phyloP scores from a whole-genome alignment of 495 filamentous ascomycete species.

The Physcia stellaris region DNA sequence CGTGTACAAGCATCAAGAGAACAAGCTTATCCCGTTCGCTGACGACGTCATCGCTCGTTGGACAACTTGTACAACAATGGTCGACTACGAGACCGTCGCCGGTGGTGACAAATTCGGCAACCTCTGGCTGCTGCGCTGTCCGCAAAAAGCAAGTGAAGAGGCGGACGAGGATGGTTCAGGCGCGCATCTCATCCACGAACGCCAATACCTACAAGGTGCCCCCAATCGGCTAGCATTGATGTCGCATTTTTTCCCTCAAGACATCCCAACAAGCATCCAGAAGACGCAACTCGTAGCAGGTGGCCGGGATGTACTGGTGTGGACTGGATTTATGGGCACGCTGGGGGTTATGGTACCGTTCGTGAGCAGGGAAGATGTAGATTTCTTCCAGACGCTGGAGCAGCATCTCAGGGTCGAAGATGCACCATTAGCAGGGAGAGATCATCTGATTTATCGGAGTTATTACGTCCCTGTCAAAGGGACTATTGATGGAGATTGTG shows the following conservation, averaged over 20 bases:
- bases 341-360: conserved; percentile 89
- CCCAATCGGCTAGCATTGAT: conserved; percentile 73
- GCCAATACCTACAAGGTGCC: conserved; percentile 76
- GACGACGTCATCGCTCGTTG: conserved; percentile 82
- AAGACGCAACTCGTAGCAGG: conserved; percentile 85
- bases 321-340: conserved; percentile 89
- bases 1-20: conserved; percentile 86
- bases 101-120: conserved; percentile 98
- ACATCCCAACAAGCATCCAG: conserved; percentile 80
- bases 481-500: conserved; percentile 82
- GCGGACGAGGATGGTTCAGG: conserved; percentile 87
- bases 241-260: conserved; percentile 79
- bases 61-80: conserved; percentile 80
- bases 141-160: conserved; percentile 72
- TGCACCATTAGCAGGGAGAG: conserved; percentile 74
- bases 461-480: conserved; percentile 98
- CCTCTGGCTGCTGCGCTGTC: conserved; percentile 80
- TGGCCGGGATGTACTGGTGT: conserved; percentile 80
- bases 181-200: conserved; percentile 75
- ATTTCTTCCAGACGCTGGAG: conserved; percentile 93
- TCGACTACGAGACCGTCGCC: conserved; percentile 92
- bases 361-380: conserved; percentile 76
- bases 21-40: conserved; percentile 78
- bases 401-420: conserved; percentile 73
- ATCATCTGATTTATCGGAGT: conserved; percentile 85